These are phyloP conservation scores for Fusarium bulbicola DNA, from an alignment of 2,329 filamentous ascomycete species.

Conservation along the genomic window DNA sequence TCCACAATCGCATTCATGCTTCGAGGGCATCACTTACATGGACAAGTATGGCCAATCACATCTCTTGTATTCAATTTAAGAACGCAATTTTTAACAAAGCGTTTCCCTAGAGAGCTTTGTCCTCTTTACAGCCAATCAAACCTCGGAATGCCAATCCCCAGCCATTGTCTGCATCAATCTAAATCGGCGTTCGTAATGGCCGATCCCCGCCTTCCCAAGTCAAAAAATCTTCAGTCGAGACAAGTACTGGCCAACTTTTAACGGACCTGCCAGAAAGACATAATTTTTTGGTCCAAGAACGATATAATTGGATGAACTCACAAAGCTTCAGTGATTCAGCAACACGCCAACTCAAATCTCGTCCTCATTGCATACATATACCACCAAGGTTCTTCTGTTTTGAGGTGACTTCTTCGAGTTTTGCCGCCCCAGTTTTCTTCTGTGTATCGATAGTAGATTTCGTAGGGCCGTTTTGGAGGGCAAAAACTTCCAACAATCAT, in stretches of 20 bases:
- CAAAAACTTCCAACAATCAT: constrained; percentile 54
- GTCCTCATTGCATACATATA: background rate
- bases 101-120: background rate
- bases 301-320: too few species aligned
- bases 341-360: background rate
- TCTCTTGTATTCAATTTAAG: background rate
- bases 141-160: background rate
- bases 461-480: constrained; percentile 19
- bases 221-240: constrained; percentile 2
- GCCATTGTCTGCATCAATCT: background rate
- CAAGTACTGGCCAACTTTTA: background rate
- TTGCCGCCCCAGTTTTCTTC: constrained; percentile 39
- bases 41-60: background rate
- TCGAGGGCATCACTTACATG: background rate
- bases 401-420: constrained; percentile 34
- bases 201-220: background rate
- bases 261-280: background rate
- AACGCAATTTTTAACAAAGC: background rate
- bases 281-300: background rate
- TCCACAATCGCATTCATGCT: too few species aligned
- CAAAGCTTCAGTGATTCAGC: background rate
- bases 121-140: background rate
- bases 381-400: constrained; percentile 11
- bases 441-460: constrained; percentile 49
- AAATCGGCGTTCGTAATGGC: constrained; percentile 1